A percentile compares a stretch with the other conserved stretches of the same genome.
These are phyloP conservation scores for Coprinellus micaceus DNA, from an alignment of 768 basidiomycete species.

Conservation along the genomic window DNA sequence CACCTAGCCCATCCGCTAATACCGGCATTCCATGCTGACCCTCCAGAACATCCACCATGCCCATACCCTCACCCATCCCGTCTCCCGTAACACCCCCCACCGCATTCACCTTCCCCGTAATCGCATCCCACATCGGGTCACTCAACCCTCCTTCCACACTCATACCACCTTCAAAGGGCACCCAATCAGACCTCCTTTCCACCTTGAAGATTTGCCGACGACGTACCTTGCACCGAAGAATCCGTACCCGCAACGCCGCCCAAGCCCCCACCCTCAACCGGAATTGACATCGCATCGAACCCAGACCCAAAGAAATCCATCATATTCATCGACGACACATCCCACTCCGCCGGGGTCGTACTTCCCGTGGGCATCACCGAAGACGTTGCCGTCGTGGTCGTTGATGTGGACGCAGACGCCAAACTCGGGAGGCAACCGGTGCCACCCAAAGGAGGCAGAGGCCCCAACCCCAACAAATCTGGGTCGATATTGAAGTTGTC, in stretches of 20 bases:
- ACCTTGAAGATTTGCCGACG: neutral
- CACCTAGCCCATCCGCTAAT: no score
- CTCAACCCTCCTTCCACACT: slow-evolving; percentile 23
- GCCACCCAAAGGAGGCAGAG: slow-evolving; percentile 1
- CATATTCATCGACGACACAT: neutral
- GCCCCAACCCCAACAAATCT: slow-evolving; percentile 27
- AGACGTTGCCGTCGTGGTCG: neutral
- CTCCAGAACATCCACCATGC: no score
- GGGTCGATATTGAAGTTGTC: slow-evolving; percentile 27
- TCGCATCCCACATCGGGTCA: slow-evolving; percentile 33
- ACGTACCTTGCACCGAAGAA: neutral
- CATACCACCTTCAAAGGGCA: no score
- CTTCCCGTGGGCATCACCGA: neutral
- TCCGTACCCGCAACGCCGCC: neutral
- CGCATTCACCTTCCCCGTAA: slow-evolving; percentile 28
- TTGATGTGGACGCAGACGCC: no score
- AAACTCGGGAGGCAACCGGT: no score
- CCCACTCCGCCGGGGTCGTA: neutral
- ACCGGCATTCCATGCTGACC: no score
- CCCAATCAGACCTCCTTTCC: no score
- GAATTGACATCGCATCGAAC: neutral
- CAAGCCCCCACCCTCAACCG: neutral
- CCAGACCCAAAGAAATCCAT: neutral
- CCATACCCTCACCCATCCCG: neutral
- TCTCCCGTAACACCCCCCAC: slow-evolving; percentile 15